phyloP scores from a whole-genome alignment of 129 eudicot genomes.

The Helianthus annuus region DNA sequence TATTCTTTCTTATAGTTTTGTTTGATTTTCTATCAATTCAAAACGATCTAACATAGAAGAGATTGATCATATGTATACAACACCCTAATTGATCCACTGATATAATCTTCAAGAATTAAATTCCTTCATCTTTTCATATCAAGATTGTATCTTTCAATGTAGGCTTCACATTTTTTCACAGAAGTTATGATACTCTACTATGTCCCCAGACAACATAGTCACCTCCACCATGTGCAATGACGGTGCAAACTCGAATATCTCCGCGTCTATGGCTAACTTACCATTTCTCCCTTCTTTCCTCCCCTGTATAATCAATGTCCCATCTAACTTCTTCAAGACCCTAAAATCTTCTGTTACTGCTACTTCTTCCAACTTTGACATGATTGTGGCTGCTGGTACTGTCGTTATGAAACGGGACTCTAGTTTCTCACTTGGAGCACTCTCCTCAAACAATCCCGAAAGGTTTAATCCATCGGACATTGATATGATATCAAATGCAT shows the following conservation, averaged over 20 bases:
- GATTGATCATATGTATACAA: not conserved
- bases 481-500: conserved; percentile 74
- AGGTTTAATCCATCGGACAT: conserved; percentile 55
- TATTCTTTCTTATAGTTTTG: not conserved
- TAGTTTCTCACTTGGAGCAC: conserved; percentile 3
- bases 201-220: conserved; percentile 58
- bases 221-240: conserved; percentile 68
- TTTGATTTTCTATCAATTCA: conserved; percentile 16
- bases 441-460: conserved; percentile 54
- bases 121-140: conserved; percentile 38
- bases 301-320: conserved; percentile 50
- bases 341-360: conserved; percentile 50
- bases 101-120: not conserved
- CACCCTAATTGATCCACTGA: not conserved
- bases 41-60: not conserved
- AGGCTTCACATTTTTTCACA: conserved; percentile 60
- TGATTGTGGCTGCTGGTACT: conserved; percentile 41
- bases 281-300: conserved; percentile 58
- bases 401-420: conserved; percentile 49
- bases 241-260: conserved; percentile 70
- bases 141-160: conserved; percentile 55
- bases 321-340: conserved; percentile 52
- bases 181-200: conserved; percentile 56
- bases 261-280: conserved; percentile 56
- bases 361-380: conserved; percentile 60